phyloP scores from a whole-genome alignment of 2,329 filamentous ascomycete genomes.

The Fusarium mundagurra region DNA sequence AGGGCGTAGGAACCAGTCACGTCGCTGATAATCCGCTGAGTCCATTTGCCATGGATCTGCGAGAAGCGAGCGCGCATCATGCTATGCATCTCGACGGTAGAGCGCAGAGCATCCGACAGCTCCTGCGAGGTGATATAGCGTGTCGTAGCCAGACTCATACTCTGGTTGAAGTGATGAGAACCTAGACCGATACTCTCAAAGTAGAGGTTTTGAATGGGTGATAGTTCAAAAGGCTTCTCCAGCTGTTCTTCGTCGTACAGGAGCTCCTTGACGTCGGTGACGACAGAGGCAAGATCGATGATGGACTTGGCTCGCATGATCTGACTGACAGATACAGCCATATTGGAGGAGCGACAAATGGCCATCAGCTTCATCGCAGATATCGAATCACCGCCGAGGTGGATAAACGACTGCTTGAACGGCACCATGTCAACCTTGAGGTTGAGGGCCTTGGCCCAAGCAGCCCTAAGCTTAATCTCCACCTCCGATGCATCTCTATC shows the following conservation, averaged over 20 bases:
- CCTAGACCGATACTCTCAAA: slow-evolving; percentile 1
- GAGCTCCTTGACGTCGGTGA: not conserved
- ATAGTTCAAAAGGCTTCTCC: not conserved
- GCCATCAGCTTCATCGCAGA: slow-evolving; percentile 38
- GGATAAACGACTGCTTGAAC: slow-evolving; percentile 30
- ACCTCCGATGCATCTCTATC: slow-evolving; percentile 7
- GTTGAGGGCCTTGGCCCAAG: slow-evolving; percentile 23
- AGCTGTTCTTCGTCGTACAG: not conserved
- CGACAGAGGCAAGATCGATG: slow-evolving; percentile 27
- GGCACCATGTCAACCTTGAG: slow-evolving; percentile 6
- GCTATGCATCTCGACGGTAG: slow-evolving; percentile 19
- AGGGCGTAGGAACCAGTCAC: slow-evolving; percentile 1
- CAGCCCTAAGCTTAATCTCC: slow-evolving; percentile 16
- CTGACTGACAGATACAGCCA: slow-evolving; percentile 26
- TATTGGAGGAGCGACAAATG: slow-evolving; percentile 19
- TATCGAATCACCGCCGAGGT: slow-evolving; percentile 34
- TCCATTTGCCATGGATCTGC: not conserved
- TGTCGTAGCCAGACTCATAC: slow-evolving; percentile 12
- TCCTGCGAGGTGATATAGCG: not conserved
- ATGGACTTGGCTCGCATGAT: slow-evolving; percentile 38
- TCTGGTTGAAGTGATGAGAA: slow-evolving; percentile 35
- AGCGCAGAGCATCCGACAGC: not conserved
- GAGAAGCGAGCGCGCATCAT: slow-evolving; percentile 35
- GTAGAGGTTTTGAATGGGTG: slow-evolving; percentile 28
- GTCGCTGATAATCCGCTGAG: slow-evolving; percentile 14